Base-by-base conservation (phyloP, 352 stramenopile genomes). In the Aphanomyces stellatus region DNA sequence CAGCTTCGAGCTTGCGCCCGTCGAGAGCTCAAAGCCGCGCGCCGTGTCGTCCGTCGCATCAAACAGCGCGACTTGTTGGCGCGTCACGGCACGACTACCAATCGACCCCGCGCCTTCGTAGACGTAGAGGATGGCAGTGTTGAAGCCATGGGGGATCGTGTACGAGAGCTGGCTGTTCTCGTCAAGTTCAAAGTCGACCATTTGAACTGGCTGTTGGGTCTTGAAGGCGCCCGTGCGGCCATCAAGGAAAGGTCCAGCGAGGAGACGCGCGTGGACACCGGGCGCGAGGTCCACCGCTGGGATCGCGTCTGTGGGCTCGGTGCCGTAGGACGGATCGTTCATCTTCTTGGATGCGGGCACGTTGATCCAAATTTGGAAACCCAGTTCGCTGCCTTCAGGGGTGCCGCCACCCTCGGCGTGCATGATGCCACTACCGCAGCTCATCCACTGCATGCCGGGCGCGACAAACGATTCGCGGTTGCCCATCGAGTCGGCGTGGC, bases 371-470 rank as follows among this genome's bases (percentile, higher is more conserved):
- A 57, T 43, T 53, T 43, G 37, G 28, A 53, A 43, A 51, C 53
- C 53, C 60, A 63, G 10, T 63, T 64, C 63, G 41, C 53, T 51
- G 35, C 37, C 51, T 22, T n/a, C 42, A 51, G 35, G 41, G 4
- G 35, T 57, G 22, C 43, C 61, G n/a, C 61, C 61, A 22, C 55
- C 80, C 72, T 85, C 77, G 10, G 59, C 72, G 55, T 82, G 74
- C 17, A 78, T 70, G 34, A 79, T 57, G 25, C 75, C 77, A 15
- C 51, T 57, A 22, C 77, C 77, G 22, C 75, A 75, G 22, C 72
- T 82, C 72, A 85, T 81, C 77, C 75, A 82, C 60, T 85, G 77
- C 0, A 85, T 64, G 70, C 80, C 75, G n/a, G 72, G 74, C 33
- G 71, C 31, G 11, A 71, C 72, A 62, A 79, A 85, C n/a, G 70